These are phyloP conservation scores for Symbiodinium natans DNA, from an alignment of 73 alveolate genomes.

Conservation along the genomic window DNA sequence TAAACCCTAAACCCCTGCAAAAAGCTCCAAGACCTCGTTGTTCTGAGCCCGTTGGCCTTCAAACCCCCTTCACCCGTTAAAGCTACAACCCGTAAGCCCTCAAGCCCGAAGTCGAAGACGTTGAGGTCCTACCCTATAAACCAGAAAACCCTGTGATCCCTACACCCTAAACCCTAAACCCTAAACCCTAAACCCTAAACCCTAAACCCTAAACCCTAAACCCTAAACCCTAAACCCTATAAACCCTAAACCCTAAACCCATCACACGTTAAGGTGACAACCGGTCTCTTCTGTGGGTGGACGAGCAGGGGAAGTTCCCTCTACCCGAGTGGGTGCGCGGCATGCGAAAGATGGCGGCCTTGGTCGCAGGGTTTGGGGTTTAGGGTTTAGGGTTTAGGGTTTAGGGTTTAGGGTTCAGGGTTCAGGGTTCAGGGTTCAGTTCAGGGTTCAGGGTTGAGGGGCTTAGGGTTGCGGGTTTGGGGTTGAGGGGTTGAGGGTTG, in stretches of 20 bases:
- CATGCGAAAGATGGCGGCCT: conserved; percentile 15
- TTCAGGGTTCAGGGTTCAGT: neutral
- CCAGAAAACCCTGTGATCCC: neutral
- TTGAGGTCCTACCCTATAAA: neutral
- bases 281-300: conserved; percentile 22
- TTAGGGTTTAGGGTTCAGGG: neutral
- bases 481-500: too few species aligned
- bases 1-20: neutral
- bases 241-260: too few species aligned
- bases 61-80: too few species aligned
- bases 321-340: conserved; percentile 57
- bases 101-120: neutral
- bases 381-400: neutral
- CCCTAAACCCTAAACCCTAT: too few species aligned
- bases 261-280: neutral
- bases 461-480: too few species aligned
- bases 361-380: neutral
- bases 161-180: neutral
- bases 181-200: too few species aligned
- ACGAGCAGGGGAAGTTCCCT: conserved; percentile 27
- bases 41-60: too few species aligned
- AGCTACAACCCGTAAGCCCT: too few species aligned
- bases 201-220: too few species aligned
- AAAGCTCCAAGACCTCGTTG: too few species aligned
- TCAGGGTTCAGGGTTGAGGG: too few species aligned